Base-by-base conservation (phyloP, 768 basidiomycete species). In the Termitomyces sp. region DNA sequence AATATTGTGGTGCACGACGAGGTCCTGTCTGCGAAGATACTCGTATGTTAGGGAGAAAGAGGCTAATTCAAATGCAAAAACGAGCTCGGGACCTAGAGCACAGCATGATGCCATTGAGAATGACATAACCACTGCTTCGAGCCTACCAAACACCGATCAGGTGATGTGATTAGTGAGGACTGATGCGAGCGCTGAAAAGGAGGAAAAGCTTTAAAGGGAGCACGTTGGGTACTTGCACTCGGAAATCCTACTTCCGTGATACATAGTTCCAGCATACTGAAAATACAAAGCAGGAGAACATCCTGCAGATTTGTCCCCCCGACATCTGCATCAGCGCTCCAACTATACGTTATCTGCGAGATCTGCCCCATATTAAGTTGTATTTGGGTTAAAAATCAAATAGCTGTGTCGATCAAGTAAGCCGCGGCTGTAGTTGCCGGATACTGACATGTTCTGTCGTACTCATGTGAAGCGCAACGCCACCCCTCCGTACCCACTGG, bases 401-500 rank as follows among this genome's bases (percentile, higher is more conserved):
- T 10, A 5, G 20, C 20, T 42, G 13, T 20, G 43, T 7, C 7
- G 9, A 14, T 41, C 13, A 32, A 10, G 8, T n/a, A 10, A 5
- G 36, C 9, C 32, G 9, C 4, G 9, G 6, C 44, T 46, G 14
- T 24, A 37, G 5, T 37, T 16, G 5, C 16, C 6, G 4, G 16
- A 5, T 6, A 2, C 36, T 14, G 14, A 18, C 14, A 18, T 18
- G 5, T 5, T 18, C 6, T 39, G 18, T 18, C 5, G 7, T 6
- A 39, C n/a, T 37, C 6, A 18, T 39, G 16, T 39, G 37, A 8
- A 3, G 37, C 2, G 4, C 7, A 10, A 10, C 37, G n/a, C 1
- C 4, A 1, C 6, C 7, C 4, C 6, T 10, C 14, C 5, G 6
- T 18, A n/a, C n/a, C n/a, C n/a, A 4, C 37, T 5, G 0, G 12